A percentile compares a stretch with the other conserved stretches of the same genome.
These are phyloP conservation scores for Zoysia japonica DNA, from an alignment of 176 grass and related monocot genomes.

Conservation along the genomic window DNA sequence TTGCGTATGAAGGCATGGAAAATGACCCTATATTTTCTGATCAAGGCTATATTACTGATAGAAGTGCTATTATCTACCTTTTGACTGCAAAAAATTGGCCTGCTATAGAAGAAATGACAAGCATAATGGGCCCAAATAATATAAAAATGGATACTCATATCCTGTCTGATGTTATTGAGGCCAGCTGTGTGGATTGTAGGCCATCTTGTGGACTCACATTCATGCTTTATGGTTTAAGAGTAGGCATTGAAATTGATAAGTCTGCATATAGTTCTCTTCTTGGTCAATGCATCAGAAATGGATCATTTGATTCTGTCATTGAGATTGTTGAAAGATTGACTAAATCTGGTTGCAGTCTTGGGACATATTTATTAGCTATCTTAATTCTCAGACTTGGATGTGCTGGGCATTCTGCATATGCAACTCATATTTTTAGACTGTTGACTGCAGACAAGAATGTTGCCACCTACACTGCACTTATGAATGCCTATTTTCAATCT, in stretches of 20 bases:
- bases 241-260: conserved; percentile 46
- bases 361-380: conserved; percentile 64
- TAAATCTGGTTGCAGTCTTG: conserved; percentile 52
- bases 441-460: conserved; percentile 57
- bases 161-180: conserved; percentile 57
- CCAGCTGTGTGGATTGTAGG: conserved; percentile 46
- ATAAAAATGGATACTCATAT: conserved; percentile 52
- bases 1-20: conserved; percentile 58
- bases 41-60: conserved; percentile 51
- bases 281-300: conserved; percentile 61
- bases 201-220: conserved; percentile 57
- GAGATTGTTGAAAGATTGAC: conserved; percentile 64
- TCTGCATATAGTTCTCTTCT: conserved; percentile 65
- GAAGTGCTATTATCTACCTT: conserved; percentile 60
- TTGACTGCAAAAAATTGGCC: conserved; percentile 51
- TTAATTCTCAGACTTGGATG: conserved; percentile 57
- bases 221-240: conserved; percentile 46
- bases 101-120: conserved; percentile 56
- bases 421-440: conserved; percentile 54
- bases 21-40: conserved; percentile 45
- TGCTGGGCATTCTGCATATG: conserved; percentile 56
- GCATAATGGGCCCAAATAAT: conserved; percentile 39
- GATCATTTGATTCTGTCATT: conserved; percentile 43
- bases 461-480: conserved; percentile 61
- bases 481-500: conserved; percentile 60